phyloP scores from a whole-genome alignment of 805 yeast genomes.

The Kodamaea kakaduensis region DNA sequence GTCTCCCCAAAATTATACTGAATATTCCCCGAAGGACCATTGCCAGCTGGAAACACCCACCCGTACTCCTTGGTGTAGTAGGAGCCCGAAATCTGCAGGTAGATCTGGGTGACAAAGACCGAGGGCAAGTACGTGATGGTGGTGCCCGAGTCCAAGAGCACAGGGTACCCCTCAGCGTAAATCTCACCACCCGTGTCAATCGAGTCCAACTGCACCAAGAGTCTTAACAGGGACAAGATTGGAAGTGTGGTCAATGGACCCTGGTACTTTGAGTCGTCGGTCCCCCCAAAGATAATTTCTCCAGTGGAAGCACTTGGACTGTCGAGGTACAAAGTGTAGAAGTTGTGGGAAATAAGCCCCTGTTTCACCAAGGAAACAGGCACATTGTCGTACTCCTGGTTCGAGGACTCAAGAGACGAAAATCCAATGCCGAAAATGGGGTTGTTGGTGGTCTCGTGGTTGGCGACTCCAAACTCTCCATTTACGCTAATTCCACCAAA shows the following conservation, averaged over 20 bases:
- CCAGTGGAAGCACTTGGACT: constrained; percentile 41
- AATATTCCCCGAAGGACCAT: not conserved
- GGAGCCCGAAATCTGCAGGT: not conserved
- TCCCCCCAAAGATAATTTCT: constrained; percentile 64
- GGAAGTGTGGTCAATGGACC: constrained; percentile 42
- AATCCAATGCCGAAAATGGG: constrained; percentile 3
- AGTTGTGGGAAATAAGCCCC: constrained; percentile 52
- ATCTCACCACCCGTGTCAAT: constrained; percentile 1
- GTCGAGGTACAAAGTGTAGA: constrained; percentile 63
- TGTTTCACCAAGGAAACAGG: constrained; percentile 57
- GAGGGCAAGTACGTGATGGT: constrained; percentile 32
- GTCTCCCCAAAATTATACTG: constrained; percentile 1
- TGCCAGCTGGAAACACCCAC: not conserved
- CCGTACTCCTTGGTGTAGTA: not conserved
- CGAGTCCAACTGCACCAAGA: constrained; percentile 3
- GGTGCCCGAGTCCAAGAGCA: constrained; percentile 56
- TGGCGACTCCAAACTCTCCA: constrained; percentile 13
- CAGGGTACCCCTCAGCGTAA: constrained; percentile 23
- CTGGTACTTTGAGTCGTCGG: constrained; percentile 57
- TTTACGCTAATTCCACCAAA: constrained; percentile 8
- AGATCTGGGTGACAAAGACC: not conserved
- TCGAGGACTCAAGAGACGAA: not conserved
- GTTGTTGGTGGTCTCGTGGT: constrained; percentile 18
- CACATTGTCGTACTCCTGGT: constrained; percentile 51
- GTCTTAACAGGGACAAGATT: not conserved